Base-by-base conservation (phyloP, 495 filamentous ascomycete genomes). In the Lasiosphaeria hispida region DNA sequence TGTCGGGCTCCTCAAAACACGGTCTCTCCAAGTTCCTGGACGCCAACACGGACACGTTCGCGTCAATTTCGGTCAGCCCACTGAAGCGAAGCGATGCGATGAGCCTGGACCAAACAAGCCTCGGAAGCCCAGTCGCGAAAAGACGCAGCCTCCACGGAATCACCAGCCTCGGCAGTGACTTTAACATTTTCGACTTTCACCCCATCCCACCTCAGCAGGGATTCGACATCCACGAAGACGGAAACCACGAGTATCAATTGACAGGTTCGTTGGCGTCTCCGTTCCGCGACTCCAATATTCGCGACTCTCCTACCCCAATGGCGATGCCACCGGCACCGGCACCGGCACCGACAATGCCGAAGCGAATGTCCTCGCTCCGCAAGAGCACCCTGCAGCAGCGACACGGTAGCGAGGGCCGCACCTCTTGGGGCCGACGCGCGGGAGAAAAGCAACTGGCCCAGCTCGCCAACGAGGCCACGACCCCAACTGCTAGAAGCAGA, bases 1-100 rank as follows among this genome's bases (percentile, higher is more conserved):
- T 76, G 62, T 63, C 75, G 53, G 75, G 76, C 51, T 69, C 82
- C 58, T 70, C 82, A 52, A 67, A 81, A 68, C 58, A 75, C 62
- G 53, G 72, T 56, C 45, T 82, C 53, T 67, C 77, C n/a, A 76
- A 75, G 62, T 69, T 80, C 40, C 58, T 74, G 19, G 78, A 79
- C 35, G 60, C 58, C 4, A 69, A 61, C 14, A 69, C 40, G 51
- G 73, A 75, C 9, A 37, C 71, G 1, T 52, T 75, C 10, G 74
- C 80, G 35, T 75, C 85, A 13, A 71, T 80, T 15, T 85, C 87
- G 45, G 85, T 87, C 33, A 97, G 93, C 68, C 94, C 94, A 0
- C 74, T 98, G 43, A 97, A 97, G 75, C 84, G 95, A 48, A 95
- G 85, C 63, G 94, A 98, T 71, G 87, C 88, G 6, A 87, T 96